Evolutionary conservation across 768 basidiomycete genomes (phyloP).

Genomic region (Podaxis sp.): DNA sequence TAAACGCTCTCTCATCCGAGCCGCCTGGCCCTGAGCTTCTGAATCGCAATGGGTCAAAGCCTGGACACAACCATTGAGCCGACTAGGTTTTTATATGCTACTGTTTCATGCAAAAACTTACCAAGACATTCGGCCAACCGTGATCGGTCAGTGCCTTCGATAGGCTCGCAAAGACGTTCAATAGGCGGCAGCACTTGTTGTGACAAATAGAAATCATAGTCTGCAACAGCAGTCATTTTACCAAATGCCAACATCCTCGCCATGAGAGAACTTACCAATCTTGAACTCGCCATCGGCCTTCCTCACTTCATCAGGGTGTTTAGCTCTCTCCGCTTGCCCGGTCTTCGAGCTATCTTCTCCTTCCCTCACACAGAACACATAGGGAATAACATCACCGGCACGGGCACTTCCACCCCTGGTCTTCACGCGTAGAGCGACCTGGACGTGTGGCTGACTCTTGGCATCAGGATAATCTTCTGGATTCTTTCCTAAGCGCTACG

Average conservation of each 20-base stretch:
- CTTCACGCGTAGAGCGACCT: constrained; percentile 92
- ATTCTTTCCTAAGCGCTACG: constrained; percentile 92
- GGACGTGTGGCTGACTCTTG: constrained; percentile 94
- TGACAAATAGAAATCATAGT: constrained; percentile 89
- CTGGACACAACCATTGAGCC: constrained; percentile 36
- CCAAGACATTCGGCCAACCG: constrained; percentile 95
- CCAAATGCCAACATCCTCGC: not conserved
- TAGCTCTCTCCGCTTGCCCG: constrained; percentile 86
- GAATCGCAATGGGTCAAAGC: constrained; percentile 33
- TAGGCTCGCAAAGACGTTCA: constrained; percentile 92
- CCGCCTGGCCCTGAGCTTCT: constrained; percentile 29
- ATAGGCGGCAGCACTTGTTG: constrained; percentile 94
- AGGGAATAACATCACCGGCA: constrained; percentile 91
- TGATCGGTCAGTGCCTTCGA: constrained; percentile 92
- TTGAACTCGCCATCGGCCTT: constrained; percentile 62
- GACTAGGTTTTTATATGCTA: not conserved
- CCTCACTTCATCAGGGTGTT: constrained; percentile 90
- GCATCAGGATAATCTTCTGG: constrained; percentile 97
- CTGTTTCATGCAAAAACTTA: constrained; percentile 26
- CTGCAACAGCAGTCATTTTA: constrained; percentile 37
- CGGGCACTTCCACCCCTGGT: constrained; percentile 77
- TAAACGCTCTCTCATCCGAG: constrained; percentile 65
- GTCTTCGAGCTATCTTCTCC: constrained; percentile 70
- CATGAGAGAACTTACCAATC: constrained; percentile 53
- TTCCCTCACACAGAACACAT: constrained; percentile 85